Percentiles rank a stretch among this genome's conserved stretches.
phyloP scores from a whole-genome alignment of 257 asterid genomes.

The Capsicum chinense region DNA sequence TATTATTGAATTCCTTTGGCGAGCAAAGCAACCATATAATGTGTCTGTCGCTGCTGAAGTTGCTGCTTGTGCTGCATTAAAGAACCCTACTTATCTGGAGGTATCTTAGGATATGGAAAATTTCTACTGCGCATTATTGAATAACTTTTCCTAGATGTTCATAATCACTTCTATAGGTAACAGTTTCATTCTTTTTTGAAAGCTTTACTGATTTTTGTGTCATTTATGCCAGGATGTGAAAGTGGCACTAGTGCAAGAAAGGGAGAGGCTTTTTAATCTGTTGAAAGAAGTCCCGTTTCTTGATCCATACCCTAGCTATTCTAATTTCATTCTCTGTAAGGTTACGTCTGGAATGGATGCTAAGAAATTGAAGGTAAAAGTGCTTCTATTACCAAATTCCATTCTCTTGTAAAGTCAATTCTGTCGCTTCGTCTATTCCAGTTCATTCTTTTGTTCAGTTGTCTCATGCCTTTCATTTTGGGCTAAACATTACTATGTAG shows the following conservation, averaged over 20 bases:
- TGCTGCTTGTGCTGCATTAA: conserved; percentile 91
- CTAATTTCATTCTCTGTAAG: conserved; percentile 92
- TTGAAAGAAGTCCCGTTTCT: conserved; percentile 90
- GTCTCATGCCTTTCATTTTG: neutral
- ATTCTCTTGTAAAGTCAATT: conserved; percentile 1
- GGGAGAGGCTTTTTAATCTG: conserved; percentile 77
- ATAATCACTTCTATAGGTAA: neutral
- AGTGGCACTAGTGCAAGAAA: conserved; percentile 85
- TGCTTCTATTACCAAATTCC: conserved; percentile 18
- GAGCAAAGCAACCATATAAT: conserved; percentile 97
- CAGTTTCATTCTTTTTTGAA: neutral
- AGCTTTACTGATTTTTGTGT: conserved; percentile 28
- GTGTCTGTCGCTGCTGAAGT: conserved; percentile 98
- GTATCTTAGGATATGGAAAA: conserved; percentile 38
- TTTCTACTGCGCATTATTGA: neutral
- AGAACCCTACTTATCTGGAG: conserved; percentile 86
- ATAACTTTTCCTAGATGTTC: neutral
- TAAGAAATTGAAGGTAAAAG: conserved; percentile 87
- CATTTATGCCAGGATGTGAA: conserved; percentile 73
- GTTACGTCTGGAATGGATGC: conserved; percentile 92
- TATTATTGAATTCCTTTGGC: conserved; percentile 89
- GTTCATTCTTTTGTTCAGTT: neutral
- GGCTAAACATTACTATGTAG: neutral
- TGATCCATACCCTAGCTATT: conserved; percentile 84
- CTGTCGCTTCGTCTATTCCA: neutral